Percentiles rank a stretch among this genome's conserved stretches.
Evolutionary conservation across 495 filamentous ascomycete genomes (phyloP).

Genomic region (Extremus antarcticus): DNA sequence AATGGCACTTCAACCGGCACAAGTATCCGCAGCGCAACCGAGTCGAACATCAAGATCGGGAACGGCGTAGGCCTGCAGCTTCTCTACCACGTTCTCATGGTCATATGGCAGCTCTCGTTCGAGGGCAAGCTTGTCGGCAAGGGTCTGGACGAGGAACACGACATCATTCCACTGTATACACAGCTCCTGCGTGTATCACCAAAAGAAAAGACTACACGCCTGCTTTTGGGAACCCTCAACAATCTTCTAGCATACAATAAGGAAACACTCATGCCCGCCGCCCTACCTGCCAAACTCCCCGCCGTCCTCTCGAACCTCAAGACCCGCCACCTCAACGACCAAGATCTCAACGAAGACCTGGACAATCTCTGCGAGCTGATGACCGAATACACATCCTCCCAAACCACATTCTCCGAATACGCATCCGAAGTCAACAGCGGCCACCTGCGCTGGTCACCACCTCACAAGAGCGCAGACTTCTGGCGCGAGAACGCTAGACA

Average conservation of each 20-base stretch:
- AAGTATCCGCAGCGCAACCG: background rate
- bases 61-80: constrained; percentile 87
- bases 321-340: constrained; percentile 75
- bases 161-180: constrained; percentile 81
- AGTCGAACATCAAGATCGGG: constrained; percentile 33
- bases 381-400: constrained; percentile 87
- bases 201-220: constrained; percentile 93
- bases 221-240: constrained; percentile 76
- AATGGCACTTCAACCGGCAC: constrained; percentile 44
- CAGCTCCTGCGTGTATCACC: constrained; percentile 82
- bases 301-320: constrained; percentile 67
- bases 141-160: constrained; percentile 78
- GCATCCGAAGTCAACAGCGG: constrained; percentile 79
- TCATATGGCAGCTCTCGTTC: constrained; percentile 92
- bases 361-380: constrained; percentile 62
- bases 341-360: constrained; percentile 81
- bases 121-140: constrained; percentile 75
- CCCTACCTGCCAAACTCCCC: constrained; percentile 73
- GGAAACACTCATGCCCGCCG: constrained; percentile 64
- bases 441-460: constrained; percentile 89
- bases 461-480: constrained; percentile 80
- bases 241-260: constrained; percentile 77
- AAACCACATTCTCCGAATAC: constrained; percentile 96
- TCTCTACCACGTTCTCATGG: constrained; percentile 85
- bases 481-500: constrained; percentile 92